Base-by-base conservation (phyloP, 2,329 filamentous ascomycete genomes). In the Metarhizium rileyi region DNA sequence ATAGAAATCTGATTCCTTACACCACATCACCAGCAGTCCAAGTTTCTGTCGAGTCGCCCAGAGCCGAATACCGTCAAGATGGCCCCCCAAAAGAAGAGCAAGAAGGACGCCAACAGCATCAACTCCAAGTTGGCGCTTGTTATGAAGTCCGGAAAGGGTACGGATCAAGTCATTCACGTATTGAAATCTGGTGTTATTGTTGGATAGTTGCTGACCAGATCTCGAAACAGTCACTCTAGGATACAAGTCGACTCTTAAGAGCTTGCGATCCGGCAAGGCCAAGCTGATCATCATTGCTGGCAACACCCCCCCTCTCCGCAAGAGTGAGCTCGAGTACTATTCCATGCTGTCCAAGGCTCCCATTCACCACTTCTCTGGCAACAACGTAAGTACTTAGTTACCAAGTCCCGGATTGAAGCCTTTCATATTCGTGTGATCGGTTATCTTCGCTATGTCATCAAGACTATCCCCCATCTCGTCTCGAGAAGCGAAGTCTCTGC, bases 261-360 rank as follows among this genome's bases (percentile, higher is more conserved):
- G 79, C 62, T 86, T 97, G 63, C 87, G 91, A 67, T 86, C 84
- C 62, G 90, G 91, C 74, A 97, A 96, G 85, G 93, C 93, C 73
- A 97, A 97, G 87, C 84, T 96, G 61, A 88, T 97, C 72, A 90
- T 95, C 76, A 94, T 95, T 53, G 67, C 69, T 63, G 90, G 87
- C 76, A 97, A 98, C 82, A 95, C 90, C 62, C 90, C 91, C 69
- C 93, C 93, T 73, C 87, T 98, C 66, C 85, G 91, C 74, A 98
- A 97, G 86, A 88, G 83, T 66, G 91, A 97, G 81, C 83, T 96
- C 57, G 91, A 96, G 79, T 96, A 88, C 78, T 90, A 90, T 79
- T 81, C 81, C 70, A 93, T 93, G 88, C 74, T 95, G 66, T 84
- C 84, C 71, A 95, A 97, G 84, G 88, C 86, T 65, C 84, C 86